Percentiles rank a stretch among this genome's conserved stretches.
Conservation (phyloP, 441 rosid species). For the Francoa sonchifolia region DNA sequence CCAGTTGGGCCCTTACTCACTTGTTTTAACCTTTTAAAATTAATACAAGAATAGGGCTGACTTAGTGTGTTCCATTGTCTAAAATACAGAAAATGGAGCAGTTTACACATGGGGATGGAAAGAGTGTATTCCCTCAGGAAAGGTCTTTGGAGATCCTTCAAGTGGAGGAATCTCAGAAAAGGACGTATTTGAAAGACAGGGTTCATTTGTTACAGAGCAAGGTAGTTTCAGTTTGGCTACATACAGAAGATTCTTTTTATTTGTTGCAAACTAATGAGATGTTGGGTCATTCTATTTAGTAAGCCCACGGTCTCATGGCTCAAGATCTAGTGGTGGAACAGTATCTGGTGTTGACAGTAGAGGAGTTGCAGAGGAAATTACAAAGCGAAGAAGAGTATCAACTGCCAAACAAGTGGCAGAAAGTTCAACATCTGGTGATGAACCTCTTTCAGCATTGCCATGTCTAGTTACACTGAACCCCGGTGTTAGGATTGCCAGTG, state of each 20-base stretch:
- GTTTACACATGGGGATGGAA: conserved; percentile 99
- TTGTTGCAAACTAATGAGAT: conserved; percentile 10
- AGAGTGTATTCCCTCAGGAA: conserved; percentile 93
- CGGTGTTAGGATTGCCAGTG: conserved; percentile 64
- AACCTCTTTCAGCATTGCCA: conserved; percentile 64
- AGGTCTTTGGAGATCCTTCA: conserved; percentile 46
- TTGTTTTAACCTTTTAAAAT: too few species aligned
- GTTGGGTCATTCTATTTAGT: conserved; percentile 23
- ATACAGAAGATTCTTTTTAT: conserved; percentile 6
- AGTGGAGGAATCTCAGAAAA: conserved; percentile 24
- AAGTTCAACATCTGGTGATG: conserved; percentile 59
- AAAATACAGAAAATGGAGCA: conserved; percentile 46
- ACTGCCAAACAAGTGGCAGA: conserved; percentile 65
- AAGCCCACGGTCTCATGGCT: conserved; percentile 45
- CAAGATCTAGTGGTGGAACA: conserved; percentile 39
- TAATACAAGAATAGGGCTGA: conserved; percentile 1
- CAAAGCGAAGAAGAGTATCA: conserved; percentile 63
- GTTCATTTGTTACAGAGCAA: conserved; percentile 43
- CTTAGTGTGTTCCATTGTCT: conserved; percentile 8
- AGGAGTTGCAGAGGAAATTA: conserved; percentile 45
- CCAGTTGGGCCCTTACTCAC: too few species aligned
- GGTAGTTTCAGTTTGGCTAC: conserved; percentile 28
- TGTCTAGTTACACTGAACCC: conserved; percentile 78
- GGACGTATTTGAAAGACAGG: conserved; percentile 44
- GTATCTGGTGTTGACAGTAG: conserved; percentile 31